Evolutionary conservation across 805 yeast species (phyloP).

Genomic region (Scheffersomyces coipomensis): DNA sequence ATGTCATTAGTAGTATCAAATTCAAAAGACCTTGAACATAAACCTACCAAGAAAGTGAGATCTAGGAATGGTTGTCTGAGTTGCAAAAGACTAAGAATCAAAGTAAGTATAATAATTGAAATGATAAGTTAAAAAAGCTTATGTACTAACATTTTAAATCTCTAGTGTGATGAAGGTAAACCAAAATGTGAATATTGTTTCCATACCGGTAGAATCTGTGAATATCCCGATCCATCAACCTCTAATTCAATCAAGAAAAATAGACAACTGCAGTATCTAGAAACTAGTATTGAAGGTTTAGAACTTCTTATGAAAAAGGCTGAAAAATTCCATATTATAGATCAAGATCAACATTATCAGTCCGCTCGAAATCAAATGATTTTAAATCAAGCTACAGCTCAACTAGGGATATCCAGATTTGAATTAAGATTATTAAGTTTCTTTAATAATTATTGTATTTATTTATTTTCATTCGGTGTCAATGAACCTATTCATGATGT

Average conservation of each 20-base stretch:
- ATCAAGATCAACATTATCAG: too few relatives aligned
- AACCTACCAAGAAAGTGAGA: too few relatives aligned
- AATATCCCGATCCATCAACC: too few relatives aligned
- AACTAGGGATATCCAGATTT: conserved; percentile 11
- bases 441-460: conserved; percentile 26
- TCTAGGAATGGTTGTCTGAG: conserved; percentile 29
- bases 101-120: conserved; percentile 23
- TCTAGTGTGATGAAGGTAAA: conserved; percentile 28
- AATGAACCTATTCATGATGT: conserved; percentile 16
- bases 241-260: conserved; percentile 23
- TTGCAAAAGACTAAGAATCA: conserved; percentile 29
- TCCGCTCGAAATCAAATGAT: too few relatives aligned
- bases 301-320: neutral
- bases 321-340: neutral
- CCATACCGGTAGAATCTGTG: conserved; percentile 17
- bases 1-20: too few relatives aligned
- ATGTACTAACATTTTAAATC: conserved; percentile 26
- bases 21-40: too few relatives aligned
- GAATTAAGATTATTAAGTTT: conserved; percentile 15
- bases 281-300: neutral
- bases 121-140: conserved; percentile 24
- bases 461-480: conserved; percentile 22
- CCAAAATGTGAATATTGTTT: conserved; percentile 34
- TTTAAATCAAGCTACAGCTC: conserved; percentile 12
- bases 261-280: conserved; percentile 1